Base-by-base conservation (phyloP, 345 rosid genomes). In the Arabidopsis arenosa region DNA sequence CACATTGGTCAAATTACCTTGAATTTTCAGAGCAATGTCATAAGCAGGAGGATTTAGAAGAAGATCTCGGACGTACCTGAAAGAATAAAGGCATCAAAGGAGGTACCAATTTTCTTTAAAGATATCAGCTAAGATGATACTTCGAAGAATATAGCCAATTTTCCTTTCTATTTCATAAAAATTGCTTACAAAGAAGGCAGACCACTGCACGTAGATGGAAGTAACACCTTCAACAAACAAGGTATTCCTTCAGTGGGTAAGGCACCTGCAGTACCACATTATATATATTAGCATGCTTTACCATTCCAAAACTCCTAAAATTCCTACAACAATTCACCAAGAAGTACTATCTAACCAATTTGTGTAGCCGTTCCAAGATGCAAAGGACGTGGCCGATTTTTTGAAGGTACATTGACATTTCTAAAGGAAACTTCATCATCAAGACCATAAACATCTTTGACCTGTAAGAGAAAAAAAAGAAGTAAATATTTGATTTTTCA, bases 231-330 rank as follows among this genome's bases (percentile, higher is more conserved):
- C 84, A 92, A 84, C 80, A 94, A 82, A 82, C 88, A 92, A 76
- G 98, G 98, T 80, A 94, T 92, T 73, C 98, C 98, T 79, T 94
- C 98, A 5, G 97, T 90, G 49, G 92, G 91, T 80, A 94, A 83
- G 78, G 85, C 96, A 82, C 98, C 98, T 92, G 75, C 49, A 73
- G 69, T 18, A 33, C 54, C 32, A 64, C 39, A 74, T 32, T 21
- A 64, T 51, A 69, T 14, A 41, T 54, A 44, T 18, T 45, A 75
- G 51, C 56, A 62, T 58, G 41, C 75, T 37, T 66, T 23, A 60
- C 9, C 32, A 36, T 63, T 37, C 52, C 43, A 5, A 56, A 71
- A 64, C 32, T 68, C 30, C 9, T 55, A 56, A 6, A 51, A 13
- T 8, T 33, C 9, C 43, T 12, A 63, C 56, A 66, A 18, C 30